Evolutionary conservation across 2,329 filamentous ascomycete genomes (phyloP).

Genomic region (Cladosporium oxysporum): DNA sequence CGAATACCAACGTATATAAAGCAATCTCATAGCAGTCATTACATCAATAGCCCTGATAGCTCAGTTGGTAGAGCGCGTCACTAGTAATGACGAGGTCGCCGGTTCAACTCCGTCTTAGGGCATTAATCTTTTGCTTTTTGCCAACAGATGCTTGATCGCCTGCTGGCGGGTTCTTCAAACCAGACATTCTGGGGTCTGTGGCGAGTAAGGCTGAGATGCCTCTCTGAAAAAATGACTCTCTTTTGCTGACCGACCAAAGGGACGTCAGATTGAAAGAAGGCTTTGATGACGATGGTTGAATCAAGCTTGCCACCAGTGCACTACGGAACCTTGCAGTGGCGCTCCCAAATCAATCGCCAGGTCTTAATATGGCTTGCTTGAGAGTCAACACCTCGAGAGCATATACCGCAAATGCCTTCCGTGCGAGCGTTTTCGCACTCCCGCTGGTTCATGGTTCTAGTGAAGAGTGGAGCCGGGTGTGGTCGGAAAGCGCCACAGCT

Average conservation of each 20-base stretch:
- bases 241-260: too few species aligned
- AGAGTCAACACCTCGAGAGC: background rate
- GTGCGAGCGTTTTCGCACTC: background rate
- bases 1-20: too few species aligned
- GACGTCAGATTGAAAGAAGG: too few species aligned
- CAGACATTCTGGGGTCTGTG: background rate
- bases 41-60: constrained; percentile 13
- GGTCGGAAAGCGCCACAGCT: background rate
- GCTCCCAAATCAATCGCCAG: too few species aligned
- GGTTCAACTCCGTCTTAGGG: constrained; percentile 21
- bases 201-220: too few species aligned
- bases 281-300: background rate
- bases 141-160: background rate
- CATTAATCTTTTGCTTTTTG: background rate
- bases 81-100: constrained; percentile 21
- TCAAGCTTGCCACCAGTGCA: background rate
- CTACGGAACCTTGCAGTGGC: background rate
- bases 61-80: constrained; percentile 21
- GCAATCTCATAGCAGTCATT: too few species aligned
- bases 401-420: background rate
- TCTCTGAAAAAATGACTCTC: too few species aligned
- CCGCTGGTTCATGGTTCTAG: background rate
- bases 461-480: background rate
- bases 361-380: background rate
- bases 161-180: background rate